Conservation (phyloP, 129 eudicot species). For the Kitagawia praeruptora region DNA sequence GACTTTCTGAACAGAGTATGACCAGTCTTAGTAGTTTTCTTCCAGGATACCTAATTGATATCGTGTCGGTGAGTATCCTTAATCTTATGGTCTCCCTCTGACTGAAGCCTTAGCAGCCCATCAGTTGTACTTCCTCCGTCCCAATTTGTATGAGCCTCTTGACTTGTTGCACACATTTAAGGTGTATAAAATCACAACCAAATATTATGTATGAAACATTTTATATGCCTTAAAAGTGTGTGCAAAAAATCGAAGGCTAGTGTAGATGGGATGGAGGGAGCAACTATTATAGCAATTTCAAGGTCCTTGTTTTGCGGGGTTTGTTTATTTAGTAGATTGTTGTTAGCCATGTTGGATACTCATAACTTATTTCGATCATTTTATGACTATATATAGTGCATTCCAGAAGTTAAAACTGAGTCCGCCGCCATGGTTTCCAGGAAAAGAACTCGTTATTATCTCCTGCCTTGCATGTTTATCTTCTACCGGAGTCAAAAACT, state of each 20-base stretch:
- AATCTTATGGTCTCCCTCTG: neutral
- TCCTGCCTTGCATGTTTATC: slow-evolving; percentile 55
- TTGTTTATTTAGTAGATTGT: neutral
- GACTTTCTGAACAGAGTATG: slow-evolving; percentile 52
- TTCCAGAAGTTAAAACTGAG: slow-evolving; percentile 25
- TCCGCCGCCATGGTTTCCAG: slow-evolving; percentile 3
- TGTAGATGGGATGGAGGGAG: neutral
- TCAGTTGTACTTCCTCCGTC: neutral
- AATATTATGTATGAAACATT: neutral
- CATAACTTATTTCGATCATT: slow-evolving; percentile 3
- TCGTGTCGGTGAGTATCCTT: slow-evolving; percentile 53
- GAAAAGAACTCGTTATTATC: slow-evolving; percentile 42
- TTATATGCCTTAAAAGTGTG: neutral
- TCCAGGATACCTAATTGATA: slow-evolving; percentile 52
- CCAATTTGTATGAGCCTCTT: neutral
- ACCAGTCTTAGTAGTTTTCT: slow-evolving; percentile 38
- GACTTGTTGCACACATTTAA: neutral
- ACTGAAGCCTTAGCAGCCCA: neutral
- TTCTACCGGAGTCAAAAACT: slow-evolving; percentile 42
- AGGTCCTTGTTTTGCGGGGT: neutral
- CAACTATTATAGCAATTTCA: neutral
- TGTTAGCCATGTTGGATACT: neutral
- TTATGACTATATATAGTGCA: slow-evolving; percentile 37
- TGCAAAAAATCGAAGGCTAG: neutral
- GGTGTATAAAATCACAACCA: neutral